Conservation (phyloP, 306 rosid species). For the Prunus armeniaca region DNA sequence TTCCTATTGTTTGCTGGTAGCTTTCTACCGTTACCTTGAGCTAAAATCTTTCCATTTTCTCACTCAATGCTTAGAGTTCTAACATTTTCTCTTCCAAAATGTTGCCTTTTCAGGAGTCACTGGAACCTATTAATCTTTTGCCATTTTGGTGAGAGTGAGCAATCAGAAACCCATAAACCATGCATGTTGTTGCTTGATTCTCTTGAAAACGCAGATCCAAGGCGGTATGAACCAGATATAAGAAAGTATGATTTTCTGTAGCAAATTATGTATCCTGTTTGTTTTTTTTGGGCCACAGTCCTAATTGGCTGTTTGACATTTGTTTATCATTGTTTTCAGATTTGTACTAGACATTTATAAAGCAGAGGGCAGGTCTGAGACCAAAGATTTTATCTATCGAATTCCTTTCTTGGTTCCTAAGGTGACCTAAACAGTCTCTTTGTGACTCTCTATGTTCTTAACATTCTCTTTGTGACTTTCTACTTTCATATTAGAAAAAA, state of each 20-base stretch:
- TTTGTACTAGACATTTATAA: slow-evolving; percentile 61
- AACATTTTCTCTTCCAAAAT: slow-evolving; percentile 21
- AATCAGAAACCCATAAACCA: slow-evolving; percentile 39
- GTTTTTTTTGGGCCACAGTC: background rate
- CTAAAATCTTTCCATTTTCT: background rate
- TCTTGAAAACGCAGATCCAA: slow-evolving; percentile 55
- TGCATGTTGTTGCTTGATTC: slow-evolving; percentile 88
- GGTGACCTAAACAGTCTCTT: slow-evolving; percentile 19
- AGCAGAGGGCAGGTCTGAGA: slow-evolving; percentile 49
- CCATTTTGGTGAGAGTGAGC: slow-evolving; percentile 56
- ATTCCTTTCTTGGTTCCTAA: slow-evolving; percentile 73
- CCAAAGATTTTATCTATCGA: slow-evolving; percentile 14
- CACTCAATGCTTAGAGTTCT: slow-evolving; percentile 7
- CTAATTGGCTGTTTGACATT: slow-evolving; percentile 7
- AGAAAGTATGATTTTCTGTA: slow-evolving; percentile 46
- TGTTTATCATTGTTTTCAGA: slow-evolving; percentile 31
- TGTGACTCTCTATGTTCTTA: background rate
- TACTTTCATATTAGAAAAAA: background rate
- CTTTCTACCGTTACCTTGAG: slow-evolving; percentile 14
- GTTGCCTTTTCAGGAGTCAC: slow-evolving; percentile 51
- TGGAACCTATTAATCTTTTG: slow-evolving; percentile 82
- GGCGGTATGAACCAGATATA: slow-evolving; percentile 67
- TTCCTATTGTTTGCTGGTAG: slow-evolving; percentile 86
- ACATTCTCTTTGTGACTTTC: background rate
- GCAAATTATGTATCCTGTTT: background rate